phyloP scores from a whole-genome alignment of 192 early-diverging fungal genomes.

The Podila minutissima region DNA sequence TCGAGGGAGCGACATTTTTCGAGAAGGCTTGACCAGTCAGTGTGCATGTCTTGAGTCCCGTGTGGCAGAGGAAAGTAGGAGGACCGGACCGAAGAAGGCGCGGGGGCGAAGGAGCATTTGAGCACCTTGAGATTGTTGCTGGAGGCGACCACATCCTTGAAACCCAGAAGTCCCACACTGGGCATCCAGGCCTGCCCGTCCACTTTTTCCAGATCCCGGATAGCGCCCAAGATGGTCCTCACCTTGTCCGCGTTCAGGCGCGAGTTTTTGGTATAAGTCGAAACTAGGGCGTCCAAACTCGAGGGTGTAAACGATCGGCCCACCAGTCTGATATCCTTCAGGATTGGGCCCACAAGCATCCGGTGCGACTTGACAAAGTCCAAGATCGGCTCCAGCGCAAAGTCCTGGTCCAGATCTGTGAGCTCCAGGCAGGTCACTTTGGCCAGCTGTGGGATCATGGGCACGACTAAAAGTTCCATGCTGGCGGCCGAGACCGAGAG shows the following conservation, averaged over 20 bases:
- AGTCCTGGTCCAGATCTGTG: conserved; percentile 27
- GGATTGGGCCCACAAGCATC: conserved; percentile 25
- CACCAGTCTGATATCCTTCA: conserved; percentile 17
- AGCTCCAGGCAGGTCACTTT: conserved; percentile 25
- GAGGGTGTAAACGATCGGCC: neutral
- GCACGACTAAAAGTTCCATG: neutral
- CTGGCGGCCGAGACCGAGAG: conserved; percentile 11
- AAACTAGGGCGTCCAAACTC: no score
- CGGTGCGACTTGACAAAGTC: conserved; percentile 47
- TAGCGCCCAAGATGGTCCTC: conserved; percentile 3
- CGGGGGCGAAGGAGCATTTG: conserved; percentile 10
- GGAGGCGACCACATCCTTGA: no score
- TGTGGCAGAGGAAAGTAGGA: no score
- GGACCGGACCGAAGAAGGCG: neutral
- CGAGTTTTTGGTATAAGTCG: no score
- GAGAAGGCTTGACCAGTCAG: conserved; percentile 8
- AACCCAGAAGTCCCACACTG: no score
- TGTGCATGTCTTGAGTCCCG: no score
- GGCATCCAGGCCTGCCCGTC: conserved; percentile 9
- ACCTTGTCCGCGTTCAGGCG: neutral
- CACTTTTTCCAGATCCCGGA: conserved; percentile 20
- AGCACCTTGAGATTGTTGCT: no score
- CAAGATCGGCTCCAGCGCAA: conserved; percentile 8
- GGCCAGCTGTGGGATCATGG: conserved; percentile 20
- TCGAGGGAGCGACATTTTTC: conserved; percentile 22